phyloP scores from a whole-genome alignment of 1,284 basidiomycete species.

The Ceratobasidium sp. region DNA sequence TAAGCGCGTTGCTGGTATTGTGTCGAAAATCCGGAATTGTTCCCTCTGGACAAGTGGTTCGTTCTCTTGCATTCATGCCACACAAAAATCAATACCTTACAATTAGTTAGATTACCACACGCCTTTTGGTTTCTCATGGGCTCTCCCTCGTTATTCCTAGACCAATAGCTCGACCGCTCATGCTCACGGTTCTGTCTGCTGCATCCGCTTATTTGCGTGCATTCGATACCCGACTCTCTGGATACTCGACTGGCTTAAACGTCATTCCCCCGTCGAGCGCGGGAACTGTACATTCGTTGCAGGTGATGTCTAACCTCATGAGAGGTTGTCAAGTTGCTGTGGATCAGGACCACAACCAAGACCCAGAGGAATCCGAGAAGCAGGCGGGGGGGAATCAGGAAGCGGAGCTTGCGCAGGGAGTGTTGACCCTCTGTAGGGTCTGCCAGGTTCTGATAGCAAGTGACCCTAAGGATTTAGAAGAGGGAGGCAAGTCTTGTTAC shows the following conservation, averaged over 20 bases:
- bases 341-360: conserved; percentile 64
- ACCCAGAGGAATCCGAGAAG: conserved; percentile 47
- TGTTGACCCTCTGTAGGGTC: conserved; percentile 59
- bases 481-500: conserved; percentile 15
- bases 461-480: conserved; percentile 25
- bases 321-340: conserved; percentile 64
- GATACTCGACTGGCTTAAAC: conserved; percentile 56
- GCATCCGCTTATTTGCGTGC: conserved; percentile 55
- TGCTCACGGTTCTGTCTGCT: conserved; percentile 55
- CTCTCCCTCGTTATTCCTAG: conserved; percentile 55
- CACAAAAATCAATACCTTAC: conserved; percentile 41
- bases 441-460: conserved; percentile 50
- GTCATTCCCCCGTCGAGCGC: conserved; percentile 51
- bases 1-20: conserved; percentile 57
- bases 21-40: conserved; percentile 56
- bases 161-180: conserved; percentile 51
- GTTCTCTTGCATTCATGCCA: conserved; percentile 27
- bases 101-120: conserved; percentile 59
- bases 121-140: conserved; percentile 60
- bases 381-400: conserved; percentile 42
- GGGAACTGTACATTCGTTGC: conserved; percentile 56
- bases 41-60: conserved; percentile 41
- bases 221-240: conserved; percentile 54
- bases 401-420: conserved; percentile 52
- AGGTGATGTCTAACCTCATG: conserved; percentile 61